Conservation (phyloP, 2,329 filamentous ascomycete species). For the Cephalotrichum gorgonifer region DNA sequence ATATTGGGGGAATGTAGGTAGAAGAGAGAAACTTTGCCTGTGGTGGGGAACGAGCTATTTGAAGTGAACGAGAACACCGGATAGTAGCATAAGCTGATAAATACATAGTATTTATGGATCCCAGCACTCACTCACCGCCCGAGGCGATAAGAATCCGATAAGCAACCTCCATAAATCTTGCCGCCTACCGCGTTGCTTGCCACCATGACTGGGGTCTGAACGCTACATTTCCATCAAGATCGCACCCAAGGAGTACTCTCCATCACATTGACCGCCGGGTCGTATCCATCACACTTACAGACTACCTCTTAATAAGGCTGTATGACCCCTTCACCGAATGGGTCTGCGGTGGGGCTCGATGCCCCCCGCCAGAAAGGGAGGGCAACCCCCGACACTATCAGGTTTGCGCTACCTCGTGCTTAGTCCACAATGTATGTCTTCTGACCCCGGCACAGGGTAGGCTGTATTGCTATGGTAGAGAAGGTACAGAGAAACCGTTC, state of each 20-base stretch:
- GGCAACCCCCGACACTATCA: conserved; percentile 75
- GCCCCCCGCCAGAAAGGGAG: conserved; percentile 60
- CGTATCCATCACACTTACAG: not conserved
- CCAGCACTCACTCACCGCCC: not conserved
- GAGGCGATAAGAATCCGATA: conserved; percentile 4
- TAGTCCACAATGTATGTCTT: not conserved
- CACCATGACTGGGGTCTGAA: not conserved
- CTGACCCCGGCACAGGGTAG: conserved; percentile 23
- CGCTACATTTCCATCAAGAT: not conserved
- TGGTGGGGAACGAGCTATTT: not conserved
- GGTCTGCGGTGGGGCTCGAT: conserved; percentile 43
- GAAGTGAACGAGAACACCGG: not conserved
- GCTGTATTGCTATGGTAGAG: conserved; percentile 50
- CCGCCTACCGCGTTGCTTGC: not conserved
- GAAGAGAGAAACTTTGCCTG: not conserved
- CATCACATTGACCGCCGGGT: not conserved
- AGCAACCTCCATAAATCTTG: not conserved
- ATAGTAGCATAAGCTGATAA: conserved; percentile 1
- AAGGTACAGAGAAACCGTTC: conserved; percentile 21
- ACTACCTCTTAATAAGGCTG: not conserved
- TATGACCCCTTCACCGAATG: conserved; percentile 14
- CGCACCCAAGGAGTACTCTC: not conserved
- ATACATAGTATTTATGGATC: conserved; percentile 5
- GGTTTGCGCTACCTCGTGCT: conserved; percentile 36
- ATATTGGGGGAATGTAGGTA: not conserved